These are phyloP conservation scores for Boletus sensibilis DNA, from an alignment of 768 basidiomycete species.

Conservation along the genomic window DNA sequence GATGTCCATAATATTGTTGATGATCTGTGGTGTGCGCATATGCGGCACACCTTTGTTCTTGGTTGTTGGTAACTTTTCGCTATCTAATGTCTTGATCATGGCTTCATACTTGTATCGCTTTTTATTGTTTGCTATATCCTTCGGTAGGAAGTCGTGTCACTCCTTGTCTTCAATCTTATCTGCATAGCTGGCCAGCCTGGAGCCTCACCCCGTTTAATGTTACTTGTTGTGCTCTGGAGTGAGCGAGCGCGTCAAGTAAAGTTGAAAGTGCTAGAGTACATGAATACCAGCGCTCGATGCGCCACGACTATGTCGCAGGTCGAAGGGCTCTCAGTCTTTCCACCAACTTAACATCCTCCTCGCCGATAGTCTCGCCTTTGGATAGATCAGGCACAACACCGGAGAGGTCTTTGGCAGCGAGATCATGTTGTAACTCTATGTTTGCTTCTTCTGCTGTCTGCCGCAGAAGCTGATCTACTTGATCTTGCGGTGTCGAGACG, in stretches of 20 bases:
- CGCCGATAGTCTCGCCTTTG: constrained; percentile 53
- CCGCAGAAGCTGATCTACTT: constrained; percentile 87
- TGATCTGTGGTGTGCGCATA: constrained; percentile 4
- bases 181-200: constrained; percentile 4
- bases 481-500: constrained; percentile 92
- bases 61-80: constrained; percentile 26
- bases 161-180: constrained; percentile 10
- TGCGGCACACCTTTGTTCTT: constrained; percentile 12
- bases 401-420: constrained; percentile 62
- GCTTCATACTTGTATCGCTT: constrained; percentile 15
- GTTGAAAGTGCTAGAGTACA: constrained; percentile 11
- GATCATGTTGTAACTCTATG: constrained; percentile 90
- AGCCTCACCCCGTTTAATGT: constrained; percentile 12
- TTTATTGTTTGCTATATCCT: constrained; percentile 20
- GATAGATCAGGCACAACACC: constrained; percentile 55
- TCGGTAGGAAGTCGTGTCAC: constrained; percentile 11
- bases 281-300: neutral
- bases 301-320: constrained; percentile 55
- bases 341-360: constrained; percentile 81
- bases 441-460: constrained; percentile 98
- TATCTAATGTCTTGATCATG: constrained; percentile 21
- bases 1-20: neutral
- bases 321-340: constrained; percentile 86
- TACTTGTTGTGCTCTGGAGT: neutral
- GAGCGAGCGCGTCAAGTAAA: neutral